Evolutionary conservation across 257 asterid species (phyloP).

Genomic region (Solanum ahanhuiri): DNA sequence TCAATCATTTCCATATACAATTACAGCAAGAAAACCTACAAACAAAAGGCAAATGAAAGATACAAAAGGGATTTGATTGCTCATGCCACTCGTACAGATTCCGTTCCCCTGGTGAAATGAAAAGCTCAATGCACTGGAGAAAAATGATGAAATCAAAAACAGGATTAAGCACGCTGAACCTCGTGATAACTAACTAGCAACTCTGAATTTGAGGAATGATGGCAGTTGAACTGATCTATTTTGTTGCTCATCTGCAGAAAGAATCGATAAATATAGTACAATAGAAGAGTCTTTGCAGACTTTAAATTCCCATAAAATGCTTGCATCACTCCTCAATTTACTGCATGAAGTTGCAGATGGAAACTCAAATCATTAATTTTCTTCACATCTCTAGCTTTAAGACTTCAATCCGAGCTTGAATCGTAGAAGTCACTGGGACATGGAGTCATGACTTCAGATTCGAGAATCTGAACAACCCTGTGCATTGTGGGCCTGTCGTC

Average conservation of each 20-base stretch:
- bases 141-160: not conserved
- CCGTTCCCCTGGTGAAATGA: not conserved
- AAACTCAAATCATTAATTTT: not conserved
- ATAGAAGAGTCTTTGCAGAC: conserved; percentile 13
- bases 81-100: not conserved
- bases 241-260: conserved; percentile 29
- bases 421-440: conserved; percentile 93
- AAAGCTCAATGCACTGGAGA: not conserved
- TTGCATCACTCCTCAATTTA: conserved; percentile 20
- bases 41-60: not conserved
- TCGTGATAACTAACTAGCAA: conserved; percentile 8
- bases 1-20: conserved; percentile 2
- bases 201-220: conserved; percentile 12
- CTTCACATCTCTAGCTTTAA: not conserved
- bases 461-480: conserved; percentile 79
- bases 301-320: conserved; percentile 6
- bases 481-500: conserved; percentile 97
- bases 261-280: conserved; percentile 31
- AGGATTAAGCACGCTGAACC: not conserved
- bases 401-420: conserved; percentile 62
- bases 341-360: conserved; percentile 22
- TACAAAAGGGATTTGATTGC: not conserved
- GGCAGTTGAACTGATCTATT: conserved; percentile 4
- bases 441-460: conserved; percentile 84
- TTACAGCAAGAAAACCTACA: not conserved